Evolutionary conservation across 176 grass and related monocot species (phyloP), one percentile per base, ranked within the genome.

Genomic region (Ensete glaucum): DNA sequence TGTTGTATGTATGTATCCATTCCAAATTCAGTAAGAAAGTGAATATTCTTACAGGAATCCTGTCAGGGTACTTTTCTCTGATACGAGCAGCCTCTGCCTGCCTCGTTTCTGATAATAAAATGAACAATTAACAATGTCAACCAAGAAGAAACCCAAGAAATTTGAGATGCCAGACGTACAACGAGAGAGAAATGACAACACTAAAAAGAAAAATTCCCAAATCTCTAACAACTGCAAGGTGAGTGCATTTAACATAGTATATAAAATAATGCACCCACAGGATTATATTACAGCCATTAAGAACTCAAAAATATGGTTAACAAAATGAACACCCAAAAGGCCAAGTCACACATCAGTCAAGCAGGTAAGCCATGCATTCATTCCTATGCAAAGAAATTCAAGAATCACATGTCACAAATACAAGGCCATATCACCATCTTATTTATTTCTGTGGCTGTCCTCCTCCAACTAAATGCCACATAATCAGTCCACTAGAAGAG

Each of bases 31-130:
- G 50, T 50, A 54, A 52, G 54, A 50, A 76, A 76, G 27, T 0
- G 49, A 64, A 14, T 49, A 24, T 62, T 29, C 17, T 50, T 62
- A 76, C 74, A 52, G 57, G 74, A 15, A 76, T 76, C 63, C 74
- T 76, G 50, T 76, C 74, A 1, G 57, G 74, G 9, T 76, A 76
- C 8, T 76, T 76, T 34, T 76, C 74, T 19, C 74, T 64, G 27
- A 76, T 76, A 29, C 74, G 48, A 16, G 57, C 57, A 14, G 74
- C 56, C 55, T 76, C 74, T 21, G 74, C 74, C 17, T 34, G 74
- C 19, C 74, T 76, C 57, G 22, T 76, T 13, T 76, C 74, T 76
- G 54, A 56, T 51, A 49, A 50, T 26, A 25, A 17, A 56, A 16
- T 43, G 24, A 21, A 9, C 14, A 73, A 73, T 2, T 16, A 56